Percentiles rank a stretch among this genome's conserved stretches.
Conservation (phyloP, 2,329 filamentous ascomycete genomes). For the Akanthomyces uredinophilus region DNA sequence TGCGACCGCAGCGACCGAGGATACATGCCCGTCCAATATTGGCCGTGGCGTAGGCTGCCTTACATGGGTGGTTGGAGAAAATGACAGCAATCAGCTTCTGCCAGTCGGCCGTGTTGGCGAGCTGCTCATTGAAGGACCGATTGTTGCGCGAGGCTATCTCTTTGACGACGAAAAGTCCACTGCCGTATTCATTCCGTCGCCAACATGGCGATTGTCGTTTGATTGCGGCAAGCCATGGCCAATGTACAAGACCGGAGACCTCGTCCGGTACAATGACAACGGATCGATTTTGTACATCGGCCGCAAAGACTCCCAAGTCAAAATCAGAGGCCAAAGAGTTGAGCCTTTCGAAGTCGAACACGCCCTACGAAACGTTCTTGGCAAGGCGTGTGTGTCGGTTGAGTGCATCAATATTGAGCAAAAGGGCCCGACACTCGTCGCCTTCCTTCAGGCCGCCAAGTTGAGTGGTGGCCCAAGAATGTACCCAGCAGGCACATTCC, state of each 20-base stretch:
- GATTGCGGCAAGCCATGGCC: too few species aligned
- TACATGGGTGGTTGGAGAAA: not conserved
- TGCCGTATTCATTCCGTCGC: too few species aligned
- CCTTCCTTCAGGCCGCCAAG: too few species aligned
- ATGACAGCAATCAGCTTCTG: slow-evolving; percentile 8
- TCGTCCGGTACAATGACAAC: not conserved
- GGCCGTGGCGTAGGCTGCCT: not conserved
- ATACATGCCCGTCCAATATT: not conserved
- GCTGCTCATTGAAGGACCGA: slow-evolving; percentile 17
- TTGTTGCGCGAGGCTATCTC: slow-evolving; percentile 17
- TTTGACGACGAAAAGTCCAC: slow-evolving; percentile 5
- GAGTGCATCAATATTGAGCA: too few species aligned
- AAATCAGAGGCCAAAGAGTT: slow-evolving; percentile 9
- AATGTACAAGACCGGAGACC: slow-evolving; percentile 11
- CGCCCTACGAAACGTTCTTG: too few species aligned
- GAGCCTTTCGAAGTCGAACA: slow-evolving; percentile 9
- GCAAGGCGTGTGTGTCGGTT: too few species aligned
- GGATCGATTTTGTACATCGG: slow-evolving; percentile 1
- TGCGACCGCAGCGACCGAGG: too few species aligned
- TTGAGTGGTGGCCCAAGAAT: too few species aligned
- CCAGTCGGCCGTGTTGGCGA: slow-evolving; percentile 18
- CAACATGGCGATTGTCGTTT: too few species aligned
- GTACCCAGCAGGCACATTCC: too few species aligned
- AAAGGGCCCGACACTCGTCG: too few species aligned
- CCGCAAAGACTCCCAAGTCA: slow-evolving; percentile 5